Percentiles rank a stretch among this genome's conserved stretches.
Conservation (phyloP, 2,329 filamentous ascomycete genomes). For the Zarea fungicola region DNA sequence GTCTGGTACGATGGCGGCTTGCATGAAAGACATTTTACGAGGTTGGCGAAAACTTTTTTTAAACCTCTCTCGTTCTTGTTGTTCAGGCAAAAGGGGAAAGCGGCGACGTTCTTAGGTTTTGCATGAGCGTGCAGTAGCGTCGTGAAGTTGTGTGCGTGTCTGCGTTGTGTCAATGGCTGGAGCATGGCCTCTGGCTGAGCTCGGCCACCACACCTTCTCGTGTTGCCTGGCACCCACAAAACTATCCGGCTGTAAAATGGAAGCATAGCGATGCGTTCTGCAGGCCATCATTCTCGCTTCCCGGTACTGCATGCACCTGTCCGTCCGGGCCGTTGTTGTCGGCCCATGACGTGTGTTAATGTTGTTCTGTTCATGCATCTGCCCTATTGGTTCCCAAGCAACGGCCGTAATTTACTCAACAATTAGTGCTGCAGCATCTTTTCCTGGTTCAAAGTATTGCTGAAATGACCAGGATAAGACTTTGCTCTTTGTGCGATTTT, state of each 20-base stretch:
- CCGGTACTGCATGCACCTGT: background rate
- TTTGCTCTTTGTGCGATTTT: too few species aligned
- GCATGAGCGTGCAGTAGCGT: conserved; percentile 8
- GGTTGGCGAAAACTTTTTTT: conserved; percentile 6
- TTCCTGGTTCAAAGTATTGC: too few species aligned
- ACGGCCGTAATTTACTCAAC: background rate
- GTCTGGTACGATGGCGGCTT: conserved; percentile 1
- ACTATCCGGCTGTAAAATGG: too few species aligned
- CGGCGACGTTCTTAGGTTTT: background rate
- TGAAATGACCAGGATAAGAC: too few species aligned
- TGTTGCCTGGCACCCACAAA: background rate
- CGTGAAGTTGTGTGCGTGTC: background rate
- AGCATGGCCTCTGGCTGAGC: background rate
- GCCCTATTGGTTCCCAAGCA: background rate
- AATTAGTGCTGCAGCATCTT: background rate
- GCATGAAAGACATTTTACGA: conserved; percentile 6
- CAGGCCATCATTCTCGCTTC: background rate
- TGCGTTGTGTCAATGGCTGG: background rate
- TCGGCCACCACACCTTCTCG: conserved; percentile 1
- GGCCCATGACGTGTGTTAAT: background rate
- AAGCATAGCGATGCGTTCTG: background rate
- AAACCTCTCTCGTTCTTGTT: background rate
- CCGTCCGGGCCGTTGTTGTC: background rate
- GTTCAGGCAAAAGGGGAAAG: background rate
- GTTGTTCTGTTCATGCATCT: background rate